Conservation (phyloP, 441 rosid genomes). For the Populus hybrid region DNA sequence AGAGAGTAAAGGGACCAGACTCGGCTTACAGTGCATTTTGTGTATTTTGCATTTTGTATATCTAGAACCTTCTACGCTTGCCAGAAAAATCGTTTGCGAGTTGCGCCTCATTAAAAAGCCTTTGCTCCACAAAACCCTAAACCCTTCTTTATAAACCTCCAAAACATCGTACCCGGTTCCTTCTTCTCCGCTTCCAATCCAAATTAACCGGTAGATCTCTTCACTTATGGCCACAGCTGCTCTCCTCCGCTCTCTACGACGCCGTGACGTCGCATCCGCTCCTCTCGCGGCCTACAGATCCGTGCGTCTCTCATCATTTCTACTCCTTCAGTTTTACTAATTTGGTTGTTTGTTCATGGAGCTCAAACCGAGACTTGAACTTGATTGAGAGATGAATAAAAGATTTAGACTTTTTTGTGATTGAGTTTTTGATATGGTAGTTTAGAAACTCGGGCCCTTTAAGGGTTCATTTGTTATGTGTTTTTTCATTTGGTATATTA, state of each 20-base stretch:
- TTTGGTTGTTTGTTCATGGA: neutral
- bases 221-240: conserved; percentile 59
- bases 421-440: neutral
- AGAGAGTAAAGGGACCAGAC: neutral
- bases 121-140: conserved; percentile 41
- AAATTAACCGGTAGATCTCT: neutral
- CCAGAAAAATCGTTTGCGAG: conserved; percentile 18
- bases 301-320: conserved; percentile 31
- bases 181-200: neutral
- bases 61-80: conserved; percentile 36
- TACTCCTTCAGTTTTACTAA: neutral
- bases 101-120: neutral
- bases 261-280: conserved; percentile 61
- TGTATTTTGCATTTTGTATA: neutral
- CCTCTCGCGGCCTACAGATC: conserved; percentile 60
- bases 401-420: neutral
- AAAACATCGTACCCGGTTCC: neutral
- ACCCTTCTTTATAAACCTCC: conserved; percentile 26
- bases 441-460: neutral
- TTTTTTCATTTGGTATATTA: neutral
- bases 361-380: neutral
- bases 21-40: neutral
- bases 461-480: neutral
- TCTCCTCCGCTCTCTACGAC: conserved; percentile 66
- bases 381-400: neutral